These are phyloP conservation scores for Leptographium lundbergii DNA, from an alignment of 2,329 filamentous ascomycete species.

Conservation along the genomic window DNA sequence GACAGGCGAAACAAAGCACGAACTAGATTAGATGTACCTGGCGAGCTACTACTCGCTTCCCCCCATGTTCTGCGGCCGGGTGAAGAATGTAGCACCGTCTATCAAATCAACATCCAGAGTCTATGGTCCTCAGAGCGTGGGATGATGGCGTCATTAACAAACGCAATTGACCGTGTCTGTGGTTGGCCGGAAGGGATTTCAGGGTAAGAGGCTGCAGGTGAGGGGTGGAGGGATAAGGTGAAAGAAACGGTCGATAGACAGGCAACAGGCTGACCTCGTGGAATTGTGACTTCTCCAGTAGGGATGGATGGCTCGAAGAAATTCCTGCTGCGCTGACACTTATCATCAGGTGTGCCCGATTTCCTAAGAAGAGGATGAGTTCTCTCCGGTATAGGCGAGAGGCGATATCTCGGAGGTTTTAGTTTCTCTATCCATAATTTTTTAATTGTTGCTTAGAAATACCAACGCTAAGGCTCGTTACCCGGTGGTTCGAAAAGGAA, in stretches of 20 bases:
- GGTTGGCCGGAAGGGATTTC: background rate
- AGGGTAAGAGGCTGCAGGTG: background rate
- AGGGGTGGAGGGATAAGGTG: background rate
- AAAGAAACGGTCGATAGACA: background rate
- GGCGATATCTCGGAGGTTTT: slow-evolving; percentile 2
- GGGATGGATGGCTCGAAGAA: background rate
- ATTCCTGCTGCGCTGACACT: background rate
- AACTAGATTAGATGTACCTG: background rate
- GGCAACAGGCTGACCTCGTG: background rate
- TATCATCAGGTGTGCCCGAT: background rate
- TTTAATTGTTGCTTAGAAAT: slow-evolving; percentile 8
- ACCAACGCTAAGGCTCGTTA: slow-evolving; percentile 1
- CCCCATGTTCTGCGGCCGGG: slow-evolving; percentile 3
- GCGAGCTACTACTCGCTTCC: background rate
- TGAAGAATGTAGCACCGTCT: background rate
- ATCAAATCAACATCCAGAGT: slow-evolving; percentile 3
- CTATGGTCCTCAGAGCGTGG: background rate
- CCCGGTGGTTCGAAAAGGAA: background rate
- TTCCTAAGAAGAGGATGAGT: background rate
- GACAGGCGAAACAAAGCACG: background rate
- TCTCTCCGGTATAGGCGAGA: background rate
- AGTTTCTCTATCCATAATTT: background rate
- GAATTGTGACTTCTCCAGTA: background rate
- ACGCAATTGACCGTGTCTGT: slow-evolving; percentile 9
- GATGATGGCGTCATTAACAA: slow-evolving; percentile 13